Evolutionary conservation across 768 basidiomycete genomes (phyloP).

Genomic region (Boletus reticuloceps): DNA sequence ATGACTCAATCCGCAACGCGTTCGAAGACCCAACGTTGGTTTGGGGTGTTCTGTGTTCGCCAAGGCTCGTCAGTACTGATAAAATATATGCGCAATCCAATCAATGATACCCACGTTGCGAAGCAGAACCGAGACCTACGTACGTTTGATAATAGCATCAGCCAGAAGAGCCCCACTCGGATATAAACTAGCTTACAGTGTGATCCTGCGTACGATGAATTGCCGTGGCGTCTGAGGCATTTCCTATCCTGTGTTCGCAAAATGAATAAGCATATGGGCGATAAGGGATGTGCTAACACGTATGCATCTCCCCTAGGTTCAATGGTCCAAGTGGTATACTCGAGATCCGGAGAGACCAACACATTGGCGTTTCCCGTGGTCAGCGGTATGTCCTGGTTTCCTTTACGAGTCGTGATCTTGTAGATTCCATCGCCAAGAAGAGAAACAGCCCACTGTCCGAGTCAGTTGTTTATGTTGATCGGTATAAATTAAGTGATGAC

Average conservation of each 20-base stretch:
- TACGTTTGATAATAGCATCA: background rate
- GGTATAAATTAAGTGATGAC: background rate
- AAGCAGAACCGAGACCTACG: background rate
- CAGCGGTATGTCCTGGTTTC: background rate
- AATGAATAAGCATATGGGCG: background rate
- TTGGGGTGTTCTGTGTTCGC: background rate
- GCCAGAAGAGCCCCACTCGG: background rate
- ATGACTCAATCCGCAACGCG: too few relatives aligned
- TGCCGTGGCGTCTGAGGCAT: background rate
- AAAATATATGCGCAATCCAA: background rate
- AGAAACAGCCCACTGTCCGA: background rate
- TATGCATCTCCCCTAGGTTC: background rate
- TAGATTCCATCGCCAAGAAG: background rate
- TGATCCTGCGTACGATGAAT: background rate
- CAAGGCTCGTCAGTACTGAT: background rate
- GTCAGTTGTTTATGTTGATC: background rate
- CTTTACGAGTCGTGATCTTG: background rate
- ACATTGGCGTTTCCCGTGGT: background rate
- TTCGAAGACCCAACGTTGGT: conserved; percentile 1
- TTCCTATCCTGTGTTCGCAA: background rate
- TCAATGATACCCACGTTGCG: background rate
- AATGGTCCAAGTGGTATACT: background rate
- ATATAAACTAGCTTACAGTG: background rate
- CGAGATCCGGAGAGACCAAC: background rate
- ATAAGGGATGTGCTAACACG: background rate